Conservation (phyloP, 345 rosid genomes). For the Eucalyptus virginea region DNA sequence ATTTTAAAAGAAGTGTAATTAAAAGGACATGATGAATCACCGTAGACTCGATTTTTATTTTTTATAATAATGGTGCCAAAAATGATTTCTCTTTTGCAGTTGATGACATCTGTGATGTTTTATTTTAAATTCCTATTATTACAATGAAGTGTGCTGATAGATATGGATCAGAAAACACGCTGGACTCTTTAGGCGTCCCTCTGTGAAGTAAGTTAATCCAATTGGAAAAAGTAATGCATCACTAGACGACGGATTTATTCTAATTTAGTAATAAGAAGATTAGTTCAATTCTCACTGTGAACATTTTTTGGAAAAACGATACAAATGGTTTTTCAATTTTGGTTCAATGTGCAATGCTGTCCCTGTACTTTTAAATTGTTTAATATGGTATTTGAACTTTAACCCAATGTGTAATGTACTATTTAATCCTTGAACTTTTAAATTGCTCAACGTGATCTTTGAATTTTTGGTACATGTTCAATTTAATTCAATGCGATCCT, state of each 20-base stretch:
- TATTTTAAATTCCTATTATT: background rate
- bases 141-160: background rate
- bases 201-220: background rate
- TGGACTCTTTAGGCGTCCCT: background rate
- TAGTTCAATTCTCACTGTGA: background rate
- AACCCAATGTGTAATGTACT: too few relatives aligned
- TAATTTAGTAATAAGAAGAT: background rate
- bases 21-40: background rate
- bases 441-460: fast-evolving
- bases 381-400: too few relatives aligned
- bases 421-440: background rate
- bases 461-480: background rate
- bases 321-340: too few relatives aligned
- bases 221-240: background rate
- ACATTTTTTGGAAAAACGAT: background rate
- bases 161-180: background rate
- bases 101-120: background rate
- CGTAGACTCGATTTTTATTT: background rate
- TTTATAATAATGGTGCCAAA: background rate
- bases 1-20: too few relatives aligned
- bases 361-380: fast-evolving
- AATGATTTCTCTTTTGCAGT: too few relatives aligned
- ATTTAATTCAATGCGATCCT: too few relatives aligned
- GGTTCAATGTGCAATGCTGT: background rate
- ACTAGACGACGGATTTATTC: background rate